Base-by-base conservation (phyloP, 345 rosid genomes). In the Syzygium aqueum region DNA sequence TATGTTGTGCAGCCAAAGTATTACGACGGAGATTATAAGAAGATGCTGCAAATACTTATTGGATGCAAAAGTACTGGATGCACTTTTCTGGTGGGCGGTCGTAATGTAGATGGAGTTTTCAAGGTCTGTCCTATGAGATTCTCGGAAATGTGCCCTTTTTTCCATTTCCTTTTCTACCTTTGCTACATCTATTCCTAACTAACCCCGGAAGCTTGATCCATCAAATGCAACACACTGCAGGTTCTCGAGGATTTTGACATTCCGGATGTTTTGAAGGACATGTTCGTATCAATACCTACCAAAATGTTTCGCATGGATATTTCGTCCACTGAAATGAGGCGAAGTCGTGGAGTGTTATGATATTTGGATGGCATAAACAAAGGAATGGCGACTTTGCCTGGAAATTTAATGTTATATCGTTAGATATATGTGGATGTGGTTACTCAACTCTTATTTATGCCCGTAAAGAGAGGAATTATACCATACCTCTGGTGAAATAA, bases 11-110 rank as follows among this genome's bases (percentile, higher is more conserved):
- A 96, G 99, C 94, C 97, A 40, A 97, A 96, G 88, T 97, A 97
- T 92, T 97, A 95, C 73, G 93, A 91, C 52, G 98, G 98, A 43
- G 89, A 92, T 90, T 61, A 88, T 82, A 88, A 86, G 82, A 94
- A 91, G 92, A 97, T 97, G 99, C 61, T 95, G 78, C 96, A 95
- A 87, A 88, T 93, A 82, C 95, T 97, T 52, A 87, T 86, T 61
- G 92, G 90, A 87, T 96, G 99, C 94, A 94, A 95, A 90, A 89
- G 87, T 88, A 94, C 93, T 37, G 98, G 98, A 88, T 95, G 99
- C 94, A 91, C 88, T 85, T 96, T 97, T 89, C 92, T 95, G 86
- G 99, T 97, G 63, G 99, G 94, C 84, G 98, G 99, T 80, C 98
- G 99, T 77, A 89, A 89, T 67, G 92, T 96, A 12, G 95, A 96